These are phyloP conservation scores for Spizellomyces punctatus DNA, from an alignment of 192 early-diverging fungal genomes.

Conservation along the genomic window DNA sequence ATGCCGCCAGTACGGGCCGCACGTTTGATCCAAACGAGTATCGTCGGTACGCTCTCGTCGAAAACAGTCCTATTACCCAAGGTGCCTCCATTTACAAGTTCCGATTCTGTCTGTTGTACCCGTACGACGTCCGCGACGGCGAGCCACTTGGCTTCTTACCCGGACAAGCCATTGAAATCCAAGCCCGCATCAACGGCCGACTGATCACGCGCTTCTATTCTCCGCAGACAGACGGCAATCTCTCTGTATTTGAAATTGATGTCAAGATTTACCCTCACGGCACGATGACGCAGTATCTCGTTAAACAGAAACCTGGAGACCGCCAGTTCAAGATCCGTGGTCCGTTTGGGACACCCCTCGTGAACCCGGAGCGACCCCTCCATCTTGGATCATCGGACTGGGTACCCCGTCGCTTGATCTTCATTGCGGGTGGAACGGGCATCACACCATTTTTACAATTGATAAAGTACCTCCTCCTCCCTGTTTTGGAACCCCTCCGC, in stretches of 20 bases:
- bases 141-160: conserved; percentile 37
- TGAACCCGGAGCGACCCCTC: conserved; percentile 25
- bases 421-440: conserved; percentile 44
- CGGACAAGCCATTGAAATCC: conserved; percentile 46
- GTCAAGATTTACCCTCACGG: conserved; percentile 35
- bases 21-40: conserved; percentile 41
- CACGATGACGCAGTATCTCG: conserved; percentile 22
- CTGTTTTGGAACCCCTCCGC: conserved; percentile 33
- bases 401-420: conserved; percentile 28
- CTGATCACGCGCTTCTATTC: conserved; percentile 39
- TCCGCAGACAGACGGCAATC: conserved; percentile 26
- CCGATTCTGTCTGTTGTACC: conserved; percentile 46
- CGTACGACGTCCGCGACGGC: conserved; percentile 28
- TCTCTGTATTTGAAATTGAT: conserved; percentile 36
- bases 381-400: background rate
- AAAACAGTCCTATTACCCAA: conserved; percentile 11
- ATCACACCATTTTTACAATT: conserved; percentile 39
- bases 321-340: conserved; percentile 49
- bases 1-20: background rate
- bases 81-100: conserved; percentile 28
- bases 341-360: conserved; percentile 40
- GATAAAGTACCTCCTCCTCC: conserved; percentile 38
- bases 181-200: conserved; percentile 34
- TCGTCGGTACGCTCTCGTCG: conserved; percentile 45
- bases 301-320: conserved; percentile 42